Base-by-base conservation (phyloP, 2,329 filamentous ascomycete genomes). In the Exophiala sp. region DNA sequence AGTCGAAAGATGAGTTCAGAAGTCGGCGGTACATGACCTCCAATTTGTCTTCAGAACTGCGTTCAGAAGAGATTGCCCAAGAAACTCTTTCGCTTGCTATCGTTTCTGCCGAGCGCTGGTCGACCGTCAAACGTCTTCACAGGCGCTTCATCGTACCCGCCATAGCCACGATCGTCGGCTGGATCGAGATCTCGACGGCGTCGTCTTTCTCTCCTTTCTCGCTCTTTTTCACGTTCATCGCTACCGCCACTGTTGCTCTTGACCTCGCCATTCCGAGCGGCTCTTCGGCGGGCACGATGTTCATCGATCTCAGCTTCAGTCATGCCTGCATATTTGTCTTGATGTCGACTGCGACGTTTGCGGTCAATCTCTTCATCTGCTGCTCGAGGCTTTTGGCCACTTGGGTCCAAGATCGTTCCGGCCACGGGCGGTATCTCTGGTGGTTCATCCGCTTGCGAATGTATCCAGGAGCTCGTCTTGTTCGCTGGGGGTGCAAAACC, bases 391-490 rank as follows among this genome's bases (percentile, higher is more conserved):
- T 48, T 56, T 33, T 64, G 52, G 9, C 59, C 59, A 39, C 58
- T 58, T 3, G 63, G 66, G 47, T 78, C 76, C 16, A 78, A 58
- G 18, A 78, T 70, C 7, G 75, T 77, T 3, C 69, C 69, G 8
- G 75, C 69, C 12, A 77, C 66, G 24, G 71, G 74, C 2, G 75
- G 76, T 7, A 72, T 69, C 48, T 77, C 75, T 0, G 76, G 75
- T 12, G 75, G 75, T 16, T 78, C 75, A 21, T 69, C 71, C 7
- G 70, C 66, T 60, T 77, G 75, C 2, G 73, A 75, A 55, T 78
- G 68, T 6, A 78, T 69, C 76, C 76, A 78, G 5, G 73, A 76
- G 6, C 74, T 75, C 33, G 74, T 78, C 63, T 78, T 77, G 49
- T 78, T 72, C 60, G 60, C 57, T 24, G 32, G 68, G 47, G 54